Conservation (phyloP, 805 yeast species). For the Candida piceae region DNA sequence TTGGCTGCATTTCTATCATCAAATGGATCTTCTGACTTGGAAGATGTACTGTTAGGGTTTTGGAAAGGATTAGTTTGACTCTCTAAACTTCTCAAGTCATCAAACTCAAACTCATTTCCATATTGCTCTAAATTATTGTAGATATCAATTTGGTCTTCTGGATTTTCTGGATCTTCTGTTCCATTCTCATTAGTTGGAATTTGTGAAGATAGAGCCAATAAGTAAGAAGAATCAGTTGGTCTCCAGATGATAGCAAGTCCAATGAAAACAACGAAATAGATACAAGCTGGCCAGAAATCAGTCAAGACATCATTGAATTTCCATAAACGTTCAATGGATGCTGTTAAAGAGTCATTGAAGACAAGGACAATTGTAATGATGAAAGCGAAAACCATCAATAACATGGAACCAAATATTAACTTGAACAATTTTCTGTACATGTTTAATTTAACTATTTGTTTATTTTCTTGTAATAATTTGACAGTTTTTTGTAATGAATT, state of each 20-base stretch:
- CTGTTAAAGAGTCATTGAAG: slow-evolving; percentile 68
- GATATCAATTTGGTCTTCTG: slow-evolving; percentile 20
- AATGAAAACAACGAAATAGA: slow-evolving; percentile 78
- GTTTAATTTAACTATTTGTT: slow-evolving; percentile 84
- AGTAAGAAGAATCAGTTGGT: slow-evolving; percentile 92
- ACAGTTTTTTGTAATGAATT: slow-evolving; percentile 72
- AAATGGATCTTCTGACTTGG: slow-evolving; percentile 25
- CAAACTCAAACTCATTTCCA: slow-evolving; percentile 57
- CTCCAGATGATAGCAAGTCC: slow-evolving; percentile 92
- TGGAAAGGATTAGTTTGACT: slow-evolving; percentile 32
- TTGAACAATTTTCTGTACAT: slow-evolving; percentile 79
- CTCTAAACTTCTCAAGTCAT: slow-evolving; percentile 50
- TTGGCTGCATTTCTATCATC: slow-evolving; percentile 23
- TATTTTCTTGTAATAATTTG: slow-evolving; percentile 67
- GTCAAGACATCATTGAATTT: slow-evolving; percentile 80
- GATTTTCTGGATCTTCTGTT: slow-evolving; percentile 42
- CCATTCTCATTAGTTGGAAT: slow-evolving; percentile 47
- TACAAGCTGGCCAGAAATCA: slow-evolving; percentile 93
- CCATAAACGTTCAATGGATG: slow-evolving; percentile 86
- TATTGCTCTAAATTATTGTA: slow-evolving; percentile 27
- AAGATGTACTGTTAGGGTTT: slow-evolving; percentile 9
- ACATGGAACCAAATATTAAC: slow-evolving; percentile 66
- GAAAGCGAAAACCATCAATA: slow-evolving; percentile 67
- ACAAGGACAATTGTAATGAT: slow-evolving; percentile 64
- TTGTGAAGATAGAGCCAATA: slow-evolving; percentile 92